These are phyloP conservation scores for Claviceps lovelessii DNA, from an alignment of 2,329 filamentous ascomycete species.

Conservation along the genomic window DNA sequence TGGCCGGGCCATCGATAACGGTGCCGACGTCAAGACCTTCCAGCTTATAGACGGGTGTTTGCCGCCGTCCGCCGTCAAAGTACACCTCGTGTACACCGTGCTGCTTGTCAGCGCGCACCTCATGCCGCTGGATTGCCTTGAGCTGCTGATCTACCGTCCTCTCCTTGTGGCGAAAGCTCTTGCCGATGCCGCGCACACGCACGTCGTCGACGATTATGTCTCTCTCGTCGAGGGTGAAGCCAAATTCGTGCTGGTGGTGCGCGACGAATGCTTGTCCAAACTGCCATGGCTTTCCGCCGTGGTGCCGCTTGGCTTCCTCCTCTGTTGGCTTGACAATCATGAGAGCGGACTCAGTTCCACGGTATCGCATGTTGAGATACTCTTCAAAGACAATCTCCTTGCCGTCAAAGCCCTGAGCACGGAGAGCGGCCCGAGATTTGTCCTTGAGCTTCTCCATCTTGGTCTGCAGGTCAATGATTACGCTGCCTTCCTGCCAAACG, in stretches of 20 bases:
- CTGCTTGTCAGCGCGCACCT: conserved; percentile 42
- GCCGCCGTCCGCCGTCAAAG: conserved; percentile 64
- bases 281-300: conserved; percentile 56
- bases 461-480: conserved; percentile 46
- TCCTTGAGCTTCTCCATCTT: conserved; percentile 70
- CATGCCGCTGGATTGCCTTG: conserved; percentile 48
- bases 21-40: conserved; percentile 60
- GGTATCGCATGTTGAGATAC: conserved; percentile 87
- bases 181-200: conserved; percentile 74
- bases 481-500: conserved; percentile 45
- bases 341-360: conserved; percentile 77
- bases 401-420: conserved; percentile 65
- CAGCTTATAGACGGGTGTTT: conserved; percentile 74
- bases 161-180: conserved; percentile 66
- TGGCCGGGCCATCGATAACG: conserved; percentile 63
- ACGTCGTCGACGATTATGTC: conserved; percentile 88
- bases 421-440: conserved; percentile 53
- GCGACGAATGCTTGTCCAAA: conserved; percentile 74
- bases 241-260: conserved; percentile 86
- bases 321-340: conserved; percentile 69
- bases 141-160: conserved; percentile 78
- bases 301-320: conserved; percentile 45
- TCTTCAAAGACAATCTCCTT: conserved; percentile 71
- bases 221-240: conserved; percentile 69
- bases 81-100: conserved; percentile 61